Percentiles rank a stretch among this genome's conserved stretches.
These are phyloP conservation scores for Irpex sp. DNA, from an alignment of 1,284 basidiomycete genomes.

Conservation along the genomic window DNA sequence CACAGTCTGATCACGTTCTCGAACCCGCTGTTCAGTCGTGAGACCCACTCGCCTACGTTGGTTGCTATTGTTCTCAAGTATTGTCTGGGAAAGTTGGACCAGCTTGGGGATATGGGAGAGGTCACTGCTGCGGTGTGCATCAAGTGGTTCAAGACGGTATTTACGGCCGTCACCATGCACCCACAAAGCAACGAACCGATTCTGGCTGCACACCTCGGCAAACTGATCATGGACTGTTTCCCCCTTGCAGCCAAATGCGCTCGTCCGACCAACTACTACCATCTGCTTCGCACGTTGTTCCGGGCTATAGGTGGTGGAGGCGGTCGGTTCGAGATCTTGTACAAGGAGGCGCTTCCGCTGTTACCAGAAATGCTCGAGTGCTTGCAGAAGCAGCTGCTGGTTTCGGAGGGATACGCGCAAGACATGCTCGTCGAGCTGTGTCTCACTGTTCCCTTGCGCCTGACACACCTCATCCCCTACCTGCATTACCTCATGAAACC, in stretches of 20 bases:
- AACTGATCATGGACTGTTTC: slow-evolving; percentile 97
- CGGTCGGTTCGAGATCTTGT: slow-evolving; percentile 91
- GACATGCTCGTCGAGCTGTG: slow-evolving; percentile 98
- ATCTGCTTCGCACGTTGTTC: slow-evolving; percentile 93
- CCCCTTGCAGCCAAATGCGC: slow-evolving; percentile 89
- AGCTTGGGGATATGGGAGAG: slow-evolving; percentile 86
- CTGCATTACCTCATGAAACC: slow-evolving; percentile 97
- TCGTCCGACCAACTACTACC: slow-evolving; percentile 92
- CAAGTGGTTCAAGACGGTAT: slow-evolving; percentile 95
- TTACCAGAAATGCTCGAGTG: slow-evolving; percentile 97
- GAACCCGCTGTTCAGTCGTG: slow-evolving; percentile 84
- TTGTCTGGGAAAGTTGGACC: slow-evolving; percentile 79
- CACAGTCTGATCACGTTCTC: slow-evolving; percentile 83
- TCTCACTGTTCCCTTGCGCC: slow-evolving; percentile 92
- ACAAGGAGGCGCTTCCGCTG: slow-evolving; percentile 95
- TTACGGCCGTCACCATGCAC: slow-evolving; percentile 82
- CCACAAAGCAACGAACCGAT: slow-evolving; percentile 87
- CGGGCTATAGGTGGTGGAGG: slow-evolving; percentile 94
- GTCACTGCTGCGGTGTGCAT: slow-evolving; percentile 79
- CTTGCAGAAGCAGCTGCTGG: slow-evolving; percentile 86
- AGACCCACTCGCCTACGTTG: slow-evolving; percentile 85
- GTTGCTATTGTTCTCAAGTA: slow-evolving; percentile 90
- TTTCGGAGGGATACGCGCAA: slow-evolving; percentile 72
- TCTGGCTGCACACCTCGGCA: slow-evolving; percentile 88
- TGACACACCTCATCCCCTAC: slow-evolving; percentile 96